phyloP scores from a whole-genome alignment of 2,329 filamentous ascomycete genomes.

The Microsporum canis region DNA sequence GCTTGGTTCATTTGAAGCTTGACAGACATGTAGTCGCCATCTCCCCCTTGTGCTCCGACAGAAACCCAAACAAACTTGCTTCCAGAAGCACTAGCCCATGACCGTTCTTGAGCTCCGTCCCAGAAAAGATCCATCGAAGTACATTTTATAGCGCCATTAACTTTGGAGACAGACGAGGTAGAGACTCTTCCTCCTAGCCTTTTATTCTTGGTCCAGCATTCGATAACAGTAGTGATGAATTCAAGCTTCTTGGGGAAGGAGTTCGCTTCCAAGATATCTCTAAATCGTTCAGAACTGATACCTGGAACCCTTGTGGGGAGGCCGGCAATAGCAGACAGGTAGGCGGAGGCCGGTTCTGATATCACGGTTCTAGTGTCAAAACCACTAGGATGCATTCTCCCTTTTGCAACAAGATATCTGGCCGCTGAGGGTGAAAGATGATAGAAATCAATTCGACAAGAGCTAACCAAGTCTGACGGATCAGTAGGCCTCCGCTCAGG shows the following conservation, averaged over 20 bases:
- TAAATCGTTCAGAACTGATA: conserved; percentile 27
- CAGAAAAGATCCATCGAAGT: conserved; percentile 26
- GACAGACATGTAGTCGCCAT: conserved; percentile 34
- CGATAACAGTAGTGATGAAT: conserved; percentile 32
- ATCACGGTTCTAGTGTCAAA: conserved; percentile 34
- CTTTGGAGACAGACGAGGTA: conserved; percentile 1
- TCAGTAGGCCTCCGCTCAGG: conserved; percentile 22
- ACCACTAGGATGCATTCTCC: conserved; percentile 34
- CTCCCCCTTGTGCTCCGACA: conserved; percentile 38
- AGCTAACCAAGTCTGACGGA: conserved; percentile 4
- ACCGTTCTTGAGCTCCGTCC: conserved; percentile 33
- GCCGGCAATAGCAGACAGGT: conserved; percentile 31
- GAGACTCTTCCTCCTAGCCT: conserved; percentile 27
- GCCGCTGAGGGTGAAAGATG: conserved; percentile 38
- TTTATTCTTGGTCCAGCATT: conserved; percentile 30
- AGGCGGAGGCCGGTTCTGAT: conserved; percentile 31
- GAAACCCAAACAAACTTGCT: conserved; percentile 44
- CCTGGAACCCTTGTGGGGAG: conserved; percentile 20
- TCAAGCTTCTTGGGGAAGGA: conserved; percentile 34
- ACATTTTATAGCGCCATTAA: not conserved
- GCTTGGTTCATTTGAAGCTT: conserved; percentile 20
- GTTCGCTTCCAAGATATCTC: conserved; percentile 36
- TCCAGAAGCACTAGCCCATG: conserved; percentile 29
- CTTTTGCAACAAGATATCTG: conserved; percentile 31
- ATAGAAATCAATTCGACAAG: conserved; percentile 37